Evolutionary conservation across 352 stramenopile genomes (phyloP), one percentile per base, ranked within the genome.

Genomic region (Thraustochytrium striatum): DNA sequence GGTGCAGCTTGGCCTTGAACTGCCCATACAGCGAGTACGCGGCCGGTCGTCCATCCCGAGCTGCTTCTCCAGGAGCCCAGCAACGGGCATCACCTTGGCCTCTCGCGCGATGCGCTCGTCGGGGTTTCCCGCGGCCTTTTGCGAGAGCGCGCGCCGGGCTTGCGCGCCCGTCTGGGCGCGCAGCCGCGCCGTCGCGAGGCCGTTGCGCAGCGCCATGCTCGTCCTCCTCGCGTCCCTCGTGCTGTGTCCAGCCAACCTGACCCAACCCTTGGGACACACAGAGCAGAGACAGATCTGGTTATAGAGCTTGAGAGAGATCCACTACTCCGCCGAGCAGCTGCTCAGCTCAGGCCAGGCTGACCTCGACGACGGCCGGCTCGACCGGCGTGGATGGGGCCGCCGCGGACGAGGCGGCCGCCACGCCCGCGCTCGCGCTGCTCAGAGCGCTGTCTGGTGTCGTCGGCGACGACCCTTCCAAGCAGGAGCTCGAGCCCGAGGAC

Each of bases 1-100:
- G 9, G 5, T 72, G 16, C 41, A 72, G 32, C 69, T 79, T 79
- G 44, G 69, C 69, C 69, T 79, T 79, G 69, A 78, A 79, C 13
- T 36, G 8, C 41, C 69, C 69, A 36, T 79, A 79, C 25, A 72
- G 43, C n/a, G 28, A 28, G 62, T 72, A 73, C 41, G 11, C 13
- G 41, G 21, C 62, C 39, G 62, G 62, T 73, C 62, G 5, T 21
- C 62, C 25, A 73, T 9, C 28, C n/a, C 41, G 58, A 50, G 28
- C 13, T 21, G 28, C n/a, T 73, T 36, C 28, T 28, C 62, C 25
- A 73, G 62, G 13, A 73, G 25, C 25, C 62, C 41, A 7, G 62
- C 25, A 36, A 73, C 62, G 36, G 62, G 62, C 47, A 65, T 57
- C 13, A 73, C 13, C 2, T 57, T 32, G 62, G 62, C 62, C 0